Conservation (phyloP, 2,329 filamentous ascomycete species). For the Truncatella angustata region DNA sequence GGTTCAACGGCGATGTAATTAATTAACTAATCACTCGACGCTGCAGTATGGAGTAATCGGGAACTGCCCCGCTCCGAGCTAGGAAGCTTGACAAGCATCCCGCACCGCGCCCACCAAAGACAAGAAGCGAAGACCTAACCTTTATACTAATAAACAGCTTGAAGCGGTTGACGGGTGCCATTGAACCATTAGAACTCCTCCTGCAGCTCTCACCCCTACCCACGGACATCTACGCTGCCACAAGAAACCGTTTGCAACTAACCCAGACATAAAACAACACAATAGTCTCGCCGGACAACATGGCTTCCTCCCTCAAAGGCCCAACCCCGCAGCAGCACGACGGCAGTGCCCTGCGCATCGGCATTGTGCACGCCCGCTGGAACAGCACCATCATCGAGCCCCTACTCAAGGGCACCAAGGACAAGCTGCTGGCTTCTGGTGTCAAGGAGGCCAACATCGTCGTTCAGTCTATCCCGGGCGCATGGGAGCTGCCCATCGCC, state of each 20-base stretch:
- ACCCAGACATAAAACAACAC: not conserved
- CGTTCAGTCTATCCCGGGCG: constrained; percentile 84
- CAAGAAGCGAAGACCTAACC: not conserved
- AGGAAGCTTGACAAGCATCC: not conserved
- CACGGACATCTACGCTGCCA: too few species aligned
- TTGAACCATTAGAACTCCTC: too few species aligned
- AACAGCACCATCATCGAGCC: constrained; percentile 85
- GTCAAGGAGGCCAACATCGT: constrained; percentile 88
- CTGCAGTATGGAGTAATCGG: too few species aligned
- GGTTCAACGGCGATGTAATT: too few species aligned
- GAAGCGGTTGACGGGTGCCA: too few species aligned
- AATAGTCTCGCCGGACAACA: constrained; percentile 14
- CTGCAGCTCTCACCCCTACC: too few species aligned
- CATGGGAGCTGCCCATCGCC: constrained; percentile 91
- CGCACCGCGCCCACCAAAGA: not conserved
- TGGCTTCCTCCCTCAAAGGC: constrained; percentile 51
- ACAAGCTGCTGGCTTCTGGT: constrained; percentile 72
- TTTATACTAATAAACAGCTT: too few species aligned
- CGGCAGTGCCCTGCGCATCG: constrained; percentile 78
- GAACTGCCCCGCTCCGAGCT: not conserved
- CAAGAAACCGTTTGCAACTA: too few species aligned
- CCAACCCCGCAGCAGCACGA: constrained; percentile 58
- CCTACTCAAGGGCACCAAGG: constrained; percentile 77
- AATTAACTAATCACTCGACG: too few species aligned
- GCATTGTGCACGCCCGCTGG: constrained; percentile 95